Evolutionary conservation across 345 rosid genomes (phyloP), one percentile per base, ranked within the genome.

Genomic region (Tarenaya hassleriana): DNA sequence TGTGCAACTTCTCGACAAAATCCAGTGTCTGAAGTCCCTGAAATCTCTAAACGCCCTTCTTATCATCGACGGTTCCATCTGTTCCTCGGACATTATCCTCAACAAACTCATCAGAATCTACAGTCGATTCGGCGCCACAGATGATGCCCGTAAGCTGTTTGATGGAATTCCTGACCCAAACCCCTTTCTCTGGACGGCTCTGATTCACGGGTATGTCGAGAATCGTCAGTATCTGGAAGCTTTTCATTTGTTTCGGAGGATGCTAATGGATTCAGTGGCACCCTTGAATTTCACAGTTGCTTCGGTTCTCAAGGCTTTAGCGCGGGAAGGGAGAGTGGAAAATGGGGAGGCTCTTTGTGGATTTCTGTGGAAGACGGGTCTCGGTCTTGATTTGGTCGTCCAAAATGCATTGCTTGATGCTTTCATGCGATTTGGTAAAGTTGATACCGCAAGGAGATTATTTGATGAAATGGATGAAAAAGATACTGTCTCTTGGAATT

Each of bases 151-250:
- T 32, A 64, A 52, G 17, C 34, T 65, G 62, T 65, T 65, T 34
- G 74, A 61, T 48, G 60, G 41, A 64, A 73, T 73, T 50, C 65
- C 60, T 7, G 45, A 73, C 18, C 58, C 66, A 61, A 68, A 73
- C 21, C 45, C 64, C 10, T 69, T 61, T 57, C 46, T 69, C 3
- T 56, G 68, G 71, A 61, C 71, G 7, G 37, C 59, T 15, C 61
- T 68, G 55, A 65, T 72, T 32, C 64, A 56, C 52, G 77, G 69
- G 21, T 68, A 45, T 13, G 40, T 65, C 16, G 62, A 61, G 41
- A 52, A 18, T 50, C 40, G 15, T n/a, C 34, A 31, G 32, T 66
- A 49, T 15, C 16, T 3, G 0, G 34, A 59, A 48, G 66, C 46
- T 18, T 41, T 69, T 9, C 34, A 38, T 13, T 15, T 42, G 46